These are phyloP conservation scores for Prunella vulgaris DNA, from an alignment of 257 asterid genomes.

Conservation along the genomic window DNA sequence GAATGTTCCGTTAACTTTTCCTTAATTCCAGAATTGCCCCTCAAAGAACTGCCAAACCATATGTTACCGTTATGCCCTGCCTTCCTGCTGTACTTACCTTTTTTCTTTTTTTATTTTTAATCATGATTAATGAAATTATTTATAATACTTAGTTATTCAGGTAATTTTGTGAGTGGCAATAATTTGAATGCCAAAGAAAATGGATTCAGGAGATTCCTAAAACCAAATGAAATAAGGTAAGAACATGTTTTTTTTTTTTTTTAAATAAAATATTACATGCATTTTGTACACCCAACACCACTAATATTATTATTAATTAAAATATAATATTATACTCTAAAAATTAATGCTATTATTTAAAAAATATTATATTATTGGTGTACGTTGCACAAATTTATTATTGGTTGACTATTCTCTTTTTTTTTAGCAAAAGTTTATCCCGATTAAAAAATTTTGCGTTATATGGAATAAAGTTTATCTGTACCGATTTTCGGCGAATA, in stretches of 20 bases:
- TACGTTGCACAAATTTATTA: too few relatives aligned
- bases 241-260: too few relatives aligned
- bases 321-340: too few relatives aligned
- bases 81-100: conserved; percentile 33
- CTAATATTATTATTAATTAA: too few relatives aligned
- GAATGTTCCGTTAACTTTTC: conserved; percentile 42
- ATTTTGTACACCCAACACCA: too few relatives aligned
- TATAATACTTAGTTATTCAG: background rate
- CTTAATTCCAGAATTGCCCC: conserved; percentile 51
- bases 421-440: background rate
- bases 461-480: background rate
- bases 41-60: conserved; percentile 61
- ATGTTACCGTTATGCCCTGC: conserved; percentile 75
- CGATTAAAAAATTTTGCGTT: background rate
- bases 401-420: too few relatives aligned
- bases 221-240: background rate
- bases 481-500: background rate
- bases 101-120: background rate
- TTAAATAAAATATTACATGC: too few relatives aligned
- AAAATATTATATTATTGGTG: too few relatives aligned
- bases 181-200: background rate
- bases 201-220: background rate
- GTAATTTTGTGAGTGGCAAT: background rate
- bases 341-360: too few relatives aligned
- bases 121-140: background rate